A percentile compares a stretch with the other conserved stretches of the same genome.
Evolutionary conservation across 257 asterid genomes (phyloP).

Genomic region (Scutellaria minor): DNA sequence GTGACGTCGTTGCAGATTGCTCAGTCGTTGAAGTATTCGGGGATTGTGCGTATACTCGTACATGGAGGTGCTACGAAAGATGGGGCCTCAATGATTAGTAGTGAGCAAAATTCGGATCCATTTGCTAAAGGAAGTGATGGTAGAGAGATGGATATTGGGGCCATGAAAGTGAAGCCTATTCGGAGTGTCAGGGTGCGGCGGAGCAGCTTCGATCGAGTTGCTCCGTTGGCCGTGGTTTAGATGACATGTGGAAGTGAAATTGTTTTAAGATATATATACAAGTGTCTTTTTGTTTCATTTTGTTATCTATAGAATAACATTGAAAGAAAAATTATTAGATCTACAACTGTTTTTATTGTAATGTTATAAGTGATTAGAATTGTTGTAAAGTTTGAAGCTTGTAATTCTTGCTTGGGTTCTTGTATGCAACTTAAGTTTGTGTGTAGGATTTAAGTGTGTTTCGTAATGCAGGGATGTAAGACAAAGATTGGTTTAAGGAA

Average conservation of each 20-base stretch:
- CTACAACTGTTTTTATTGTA: not conserved
- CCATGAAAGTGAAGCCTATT: constrained; percentile 44
- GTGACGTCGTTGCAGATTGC: constrained; percentile 63
- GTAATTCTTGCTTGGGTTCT: no score
- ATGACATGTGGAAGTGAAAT: constrained; percentile 10
- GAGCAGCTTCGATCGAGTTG: constrained; percentile 53
- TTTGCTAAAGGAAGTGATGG: constrained; percentile 36
- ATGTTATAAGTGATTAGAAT: not conserved
- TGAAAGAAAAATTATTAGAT: constrained; percentile 10
- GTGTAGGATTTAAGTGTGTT: constrained; percentile 2
- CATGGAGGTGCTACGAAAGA: constrained; percentile 57
- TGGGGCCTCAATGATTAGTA: constrained; percentile 30
- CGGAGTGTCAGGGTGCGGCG: constrained; percentile 48
- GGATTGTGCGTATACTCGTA: constrained; percentile 61
- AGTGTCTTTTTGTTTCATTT: not conserved
- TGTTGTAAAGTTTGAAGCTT: not conserved
- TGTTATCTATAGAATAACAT: not conserved
- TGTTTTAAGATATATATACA: not conserved
- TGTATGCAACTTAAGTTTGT: no score
- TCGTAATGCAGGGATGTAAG: constrained; percentile 70
- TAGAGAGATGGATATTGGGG: constrained; percentile 45
- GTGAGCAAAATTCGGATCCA: constrained; percentile 5
- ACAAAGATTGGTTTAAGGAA: constrained; percentile 74
- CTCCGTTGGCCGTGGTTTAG: constrained; percentile 54
- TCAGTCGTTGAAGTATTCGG: constrained; percentile 56